These are phyloP conservation scores for Aspergillus sp. DNA, from an alignment of 2,329 filamentous ascomycete species.

Conservation along the genomic window DNA sequence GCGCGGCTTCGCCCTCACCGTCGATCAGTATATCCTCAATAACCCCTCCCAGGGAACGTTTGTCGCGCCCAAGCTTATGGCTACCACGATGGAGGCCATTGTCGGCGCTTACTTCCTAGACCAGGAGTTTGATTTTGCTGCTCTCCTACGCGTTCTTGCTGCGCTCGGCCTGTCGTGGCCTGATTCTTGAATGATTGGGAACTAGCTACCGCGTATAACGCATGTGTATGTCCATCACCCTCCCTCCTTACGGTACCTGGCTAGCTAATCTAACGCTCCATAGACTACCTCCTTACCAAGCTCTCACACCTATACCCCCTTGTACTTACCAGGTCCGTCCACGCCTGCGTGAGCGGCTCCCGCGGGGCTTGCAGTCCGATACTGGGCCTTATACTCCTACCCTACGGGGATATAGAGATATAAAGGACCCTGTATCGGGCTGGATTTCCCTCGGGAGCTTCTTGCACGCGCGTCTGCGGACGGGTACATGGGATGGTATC, in stretches of 20 bases:
- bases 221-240: not conserved
- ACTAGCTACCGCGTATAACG: not conserved
- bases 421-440: not conserved
- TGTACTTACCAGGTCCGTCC: not conserved
- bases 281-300: not conserved
- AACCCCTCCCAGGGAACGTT: conserved; percentile 17
- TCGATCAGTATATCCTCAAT: conserved; percentile 12
- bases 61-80: conserved; percentile 24
- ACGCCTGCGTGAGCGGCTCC: not conserved
- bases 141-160: conserved; percentile 9
- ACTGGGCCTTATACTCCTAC: not conserved
- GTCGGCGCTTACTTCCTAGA: conserved; percentile 36
- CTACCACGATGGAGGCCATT: conserved; percentile 34
- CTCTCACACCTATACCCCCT: not conserved
- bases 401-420: not conserved
- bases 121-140: conserved; percentile 16
- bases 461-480: not conserved
- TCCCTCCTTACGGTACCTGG: fast-evolving
- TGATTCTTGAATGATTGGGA: not conserved
- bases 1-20: conserved; percentile 5
- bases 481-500: not conserved
- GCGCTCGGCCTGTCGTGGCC: conserved; percentile 14
- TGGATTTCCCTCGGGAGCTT: not conserved
- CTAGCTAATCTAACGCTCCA: not conserved
- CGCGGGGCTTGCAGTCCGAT: not conserved